Evolutionary conservation across 768 basidiomycete genomes (phyloP), one percentile per base, ranked within the genome.

Genomic region (Gelatoporia subvermispora): DNA sequence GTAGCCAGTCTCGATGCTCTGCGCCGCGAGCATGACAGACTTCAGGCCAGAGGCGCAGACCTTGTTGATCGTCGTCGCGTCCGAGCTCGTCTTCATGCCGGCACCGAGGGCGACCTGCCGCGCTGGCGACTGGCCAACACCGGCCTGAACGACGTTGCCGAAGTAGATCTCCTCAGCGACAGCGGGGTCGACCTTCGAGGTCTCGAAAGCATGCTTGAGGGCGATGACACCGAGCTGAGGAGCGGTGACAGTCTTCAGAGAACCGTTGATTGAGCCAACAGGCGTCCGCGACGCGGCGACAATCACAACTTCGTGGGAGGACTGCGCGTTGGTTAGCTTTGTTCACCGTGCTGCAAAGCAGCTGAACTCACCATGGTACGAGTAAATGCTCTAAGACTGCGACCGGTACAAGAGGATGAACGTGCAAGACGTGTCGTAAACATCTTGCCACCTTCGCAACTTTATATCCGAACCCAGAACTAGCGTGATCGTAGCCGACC

Each of bases 1-100:
- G 64, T 95, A 83, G 43, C 96, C 96, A 20, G 84, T 76, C 65
- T 84, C 78, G 61, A 99, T 92, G 60, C 78, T 81, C 73, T 98
- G 96, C 22, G 92, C 78, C 48, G 92, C 96, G 53, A 98, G 76
- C 68, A 93, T 96, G 71, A 98, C 81, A 23, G 94, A 78, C 71
- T 98, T 98, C 78, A 99, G 74, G 52, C 96, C 96, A 46, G 90
- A 93, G 4, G 96, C 96, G 68, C 96, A 99, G 67, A 99, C 96
- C 74, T 99, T 99, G 82, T 99, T 99, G 73, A 99, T 84, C 42
- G 96, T 99, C 34, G 96, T 98, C 18, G 95, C 94, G 71, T 99
- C 96, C 22, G 95, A 94, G 48, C 76, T 77, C 9, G 84, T 66
- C 54, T 77, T 82, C 63, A 96, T 73, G 54, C 96, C 96, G n/a